These are phyloP conservation scores for Tuber brumale DNA, from an alignment of 495 filamentous ascomycete genomes.

Conservation along the genomic window DNA sequence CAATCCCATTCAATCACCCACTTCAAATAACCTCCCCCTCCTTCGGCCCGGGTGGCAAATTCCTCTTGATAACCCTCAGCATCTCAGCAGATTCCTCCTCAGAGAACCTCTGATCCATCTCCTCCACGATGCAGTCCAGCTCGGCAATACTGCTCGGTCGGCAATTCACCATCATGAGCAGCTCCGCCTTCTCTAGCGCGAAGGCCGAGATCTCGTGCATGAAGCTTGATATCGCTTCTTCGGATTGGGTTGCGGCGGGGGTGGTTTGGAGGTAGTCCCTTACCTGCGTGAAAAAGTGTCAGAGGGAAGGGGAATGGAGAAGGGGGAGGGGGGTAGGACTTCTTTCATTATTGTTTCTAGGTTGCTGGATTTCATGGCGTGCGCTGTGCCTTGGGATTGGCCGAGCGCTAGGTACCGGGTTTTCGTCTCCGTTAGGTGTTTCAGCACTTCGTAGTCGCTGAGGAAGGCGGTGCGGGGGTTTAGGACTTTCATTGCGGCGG, in stretches of 20 bases:
- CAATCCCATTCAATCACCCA: not conserved
- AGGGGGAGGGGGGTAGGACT: conserved; percentile 25
- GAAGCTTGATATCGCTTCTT: conserved; percentile 26
- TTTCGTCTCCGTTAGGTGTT: conserved; percentile 50
- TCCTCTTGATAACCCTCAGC: conserved; percentile 38
- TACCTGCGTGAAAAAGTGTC: conserved; percentile 16
- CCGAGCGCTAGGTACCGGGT: conserved; percentile 33
- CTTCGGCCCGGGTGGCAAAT: conserved; percentile 25
- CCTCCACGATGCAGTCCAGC: conserved; percentile 49
- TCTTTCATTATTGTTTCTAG: conserved; percentile 48
- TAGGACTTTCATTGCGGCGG: conserved; percentile 50
- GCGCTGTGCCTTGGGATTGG: conserved; percentile 27
- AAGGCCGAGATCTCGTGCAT: conserved; percentile 27
- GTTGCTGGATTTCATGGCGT: conserved; percentile 45
- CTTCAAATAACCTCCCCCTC: conserved; percentile 10
- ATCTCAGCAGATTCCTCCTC: conserved; percentile 44
- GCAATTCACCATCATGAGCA: conserved; percentile 60
- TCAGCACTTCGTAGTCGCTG: conserved; percentile 60
- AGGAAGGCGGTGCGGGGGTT: conserved; percentile 58
- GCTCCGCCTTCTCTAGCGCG: conserved; percentile 51
- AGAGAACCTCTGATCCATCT: conserved; percentile 47
- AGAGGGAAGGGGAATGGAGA: not conserved
- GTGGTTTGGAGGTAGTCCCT: conserved; percentile 38
- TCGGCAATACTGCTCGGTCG: conserved; percentile 44
- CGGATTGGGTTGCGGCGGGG: conserved; percentile 33